Percentiles rank a stretch among this genome's conserved stretches.
These are phyloP conservation scores for Penicillium nordicum DNA, from an alignment of 2,329 filamentous ascomycete species.

Conservation along the genomic window DNA sequence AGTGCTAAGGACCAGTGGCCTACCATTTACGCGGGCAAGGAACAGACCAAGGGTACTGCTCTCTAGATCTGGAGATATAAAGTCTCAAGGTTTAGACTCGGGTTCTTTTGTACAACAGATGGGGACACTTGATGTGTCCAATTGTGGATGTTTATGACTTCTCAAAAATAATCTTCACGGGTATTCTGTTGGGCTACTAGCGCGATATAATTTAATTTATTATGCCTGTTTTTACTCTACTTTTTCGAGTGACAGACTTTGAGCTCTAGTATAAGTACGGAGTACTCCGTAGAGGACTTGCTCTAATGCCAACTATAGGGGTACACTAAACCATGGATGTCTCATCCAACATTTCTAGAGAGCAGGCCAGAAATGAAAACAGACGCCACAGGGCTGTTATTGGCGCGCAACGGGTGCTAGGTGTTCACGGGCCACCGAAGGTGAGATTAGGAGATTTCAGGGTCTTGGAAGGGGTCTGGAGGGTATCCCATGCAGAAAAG, in stretches of 20 bases:
- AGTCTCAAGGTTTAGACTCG: neutral
- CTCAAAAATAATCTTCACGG: neutral
- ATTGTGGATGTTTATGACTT: neutral
- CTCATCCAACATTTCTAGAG: neutral
- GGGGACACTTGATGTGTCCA: neutral
- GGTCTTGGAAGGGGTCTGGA: neutral
- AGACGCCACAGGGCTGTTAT: constrained; percentile 1
- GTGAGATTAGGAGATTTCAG: constrained; percentile 5
- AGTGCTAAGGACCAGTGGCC: constrained; percentile 18
- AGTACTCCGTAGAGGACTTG: neutral
- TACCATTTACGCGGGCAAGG: constrained; percentile 26
- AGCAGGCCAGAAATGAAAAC: neutral
- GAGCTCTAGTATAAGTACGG: neutral
- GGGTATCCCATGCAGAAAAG: neutral
- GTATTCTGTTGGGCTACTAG: neutral
- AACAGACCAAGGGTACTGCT: constrained; percentile 28
- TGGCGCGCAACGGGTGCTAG: neutral
- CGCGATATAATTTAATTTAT: neutral
- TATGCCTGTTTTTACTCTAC: too few relatives aligned
- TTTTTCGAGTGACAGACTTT: neutral
- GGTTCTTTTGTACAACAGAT: neutral
- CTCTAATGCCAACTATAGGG: neutral
- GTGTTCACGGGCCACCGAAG: constrained; percentile 2
- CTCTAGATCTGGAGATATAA: neutral
- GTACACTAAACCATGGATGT: too few relatives aligned